Percentiles rank a stretch among this genome's conserved stretches.
Evolutionary conservation across 192 early-diverging fungal species (phyloP).

Genomic region (Coemansia sp.): DNA sequence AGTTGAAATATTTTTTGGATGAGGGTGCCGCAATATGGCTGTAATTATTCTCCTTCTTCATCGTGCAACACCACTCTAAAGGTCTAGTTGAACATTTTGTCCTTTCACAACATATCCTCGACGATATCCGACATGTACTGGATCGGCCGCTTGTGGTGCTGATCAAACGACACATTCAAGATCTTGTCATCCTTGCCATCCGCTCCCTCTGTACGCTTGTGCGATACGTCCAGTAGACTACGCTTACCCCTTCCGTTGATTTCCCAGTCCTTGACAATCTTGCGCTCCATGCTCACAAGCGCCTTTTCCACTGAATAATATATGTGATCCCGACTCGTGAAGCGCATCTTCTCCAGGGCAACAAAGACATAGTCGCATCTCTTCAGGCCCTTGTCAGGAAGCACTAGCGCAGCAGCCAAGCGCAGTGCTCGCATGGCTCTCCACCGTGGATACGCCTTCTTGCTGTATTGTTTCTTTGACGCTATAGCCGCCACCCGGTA

Average conservation of each 20-base stretch:
- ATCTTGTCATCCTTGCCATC: constrained; percentile 10
- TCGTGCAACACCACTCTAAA: too few species aligned
- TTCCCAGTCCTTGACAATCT: constrained; percentile 1
- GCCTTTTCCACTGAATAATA: constrained; percentile 33
- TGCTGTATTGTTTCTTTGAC: constrained; percentile 37
- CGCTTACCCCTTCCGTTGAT: constrained; percentile 6
- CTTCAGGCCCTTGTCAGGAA: constrained; percentile 47
- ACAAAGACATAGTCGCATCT: constrained; percentile 46
- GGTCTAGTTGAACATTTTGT: too few species aligned
- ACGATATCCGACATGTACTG: constrained; percentile 14
- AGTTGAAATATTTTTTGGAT: too few species aligned
- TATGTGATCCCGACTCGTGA: constrained; percentile 37
- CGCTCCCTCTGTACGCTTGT: background rate
- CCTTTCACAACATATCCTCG: constrained; percentile 5
- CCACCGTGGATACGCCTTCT: constrained; percentile 43
- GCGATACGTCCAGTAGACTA: background rate
- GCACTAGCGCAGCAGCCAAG: constrained; percentile 29
- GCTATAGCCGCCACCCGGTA: constrained; percentile 40
- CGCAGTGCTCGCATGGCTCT: constrained; percentile 28
- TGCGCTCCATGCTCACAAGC: constrained; percentile 15
- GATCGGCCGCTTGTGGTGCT: background rate
- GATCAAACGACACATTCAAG: constrained; percentile 6
- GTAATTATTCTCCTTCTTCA: too few species aligned
- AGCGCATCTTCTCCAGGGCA: constrained; percentile 17
- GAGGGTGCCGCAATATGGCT: too few species aligned